phyloP scores from a whole-genome alignment of 345 rosid species.

The Eutrema yunnanense region DNA sequence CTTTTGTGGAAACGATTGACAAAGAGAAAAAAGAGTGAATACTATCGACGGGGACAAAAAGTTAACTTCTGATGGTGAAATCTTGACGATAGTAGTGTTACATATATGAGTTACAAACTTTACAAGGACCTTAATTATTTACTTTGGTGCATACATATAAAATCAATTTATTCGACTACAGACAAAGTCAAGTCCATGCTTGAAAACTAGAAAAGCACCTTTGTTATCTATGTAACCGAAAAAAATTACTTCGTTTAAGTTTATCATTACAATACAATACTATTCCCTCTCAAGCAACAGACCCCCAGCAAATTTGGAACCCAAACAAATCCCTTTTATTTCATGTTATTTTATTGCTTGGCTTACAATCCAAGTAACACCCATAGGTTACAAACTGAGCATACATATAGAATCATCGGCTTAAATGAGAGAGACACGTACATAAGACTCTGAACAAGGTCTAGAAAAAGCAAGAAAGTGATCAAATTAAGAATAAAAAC shows the following conservation, averaged over 20 bases:
- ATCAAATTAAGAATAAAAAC: background rate
- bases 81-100: no score
- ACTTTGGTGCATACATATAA: no score
- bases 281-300: background rate
- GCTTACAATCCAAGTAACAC: background rate
- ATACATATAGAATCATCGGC: slow-evolving; percentile 4
- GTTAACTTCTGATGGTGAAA: no score
- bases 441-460: slow-evolving; percentile 17
- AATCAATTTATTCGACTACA: no score
- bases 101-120: no score
- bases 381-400: slow-evolving; percentile 16
- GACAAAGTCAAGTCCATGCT: no score
- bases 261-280: background rate
- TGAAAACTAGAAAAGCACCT: background rate
- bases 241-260: background rate
- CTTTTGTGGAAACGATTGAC: no score
- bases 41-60: no score
- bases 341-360: slow-evolving; percentile 7
- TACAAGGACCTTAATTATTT: no score
- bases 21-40: no score
- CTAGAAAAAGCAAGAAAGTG: slow-evolving; percentile 7
- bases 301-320: background rate
- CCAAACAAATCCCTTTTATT: slow-evolving; percentile 13
- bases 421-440: slow-evolving; percentile 9
- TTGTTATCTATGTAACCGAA: background rate